A percentile compares a stretch with the other conserved stretches of the same genome.
Conservation (phyloP, 148 eudicot genomes). For the Euryodendron excelsum region DNA sequence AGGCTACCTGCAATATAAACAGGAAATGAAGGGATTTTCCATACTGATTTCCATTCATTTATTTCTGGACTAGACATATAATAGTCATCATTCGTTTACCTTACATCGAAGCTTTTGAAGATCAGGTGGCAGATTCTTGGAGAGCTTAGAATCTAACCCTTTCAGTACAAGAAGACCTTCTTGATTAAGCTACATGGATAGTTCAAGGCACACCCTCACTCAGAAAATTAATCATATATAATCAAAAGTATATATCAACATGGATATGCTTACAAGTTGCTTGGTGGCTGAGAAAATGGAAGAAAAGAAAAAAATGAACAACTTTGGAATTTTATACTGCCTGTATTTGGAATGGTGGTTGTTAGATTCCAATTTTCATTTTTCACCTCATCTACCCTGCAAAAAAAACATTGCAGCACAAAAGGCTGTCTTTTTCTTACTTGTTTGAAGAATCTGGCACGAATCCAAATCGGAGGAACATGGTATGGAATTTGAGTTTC, state of each 20-base stretch:
- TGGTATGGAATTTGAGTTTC: slow-evolving; percentile 65
- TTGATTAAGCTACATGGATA: slow-evolving; percentile 53
- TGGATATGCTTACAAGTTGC: too few species aligned
- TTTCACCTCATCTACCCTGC: too few species aligned
- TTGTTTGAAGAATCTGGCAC: slow-evolving; percentile 63
- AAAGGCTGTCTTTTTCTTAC: slow-evolving; percentile 25
- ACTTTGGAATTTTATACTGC: neutral
- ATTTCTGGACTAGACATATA: too few species aligned
- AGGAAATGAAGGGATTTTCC: neutral
- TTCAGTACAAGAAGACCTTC: slow-evolving; percentile 72
- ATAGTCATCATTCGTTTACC: slow-evolving; percentile 22
- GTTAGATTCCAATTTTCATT: too few species aligned
- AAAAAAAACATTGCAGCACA: neutral
- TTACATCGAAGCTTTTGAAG: slow-evolving; percentile 71
- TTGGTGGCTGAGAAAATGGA: slow-evolving; percentile 5
- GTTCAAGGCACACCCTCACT: too few species aligned
- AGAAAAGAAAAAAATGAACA: neutral
- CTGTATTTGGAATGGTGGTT: too few species aligned
- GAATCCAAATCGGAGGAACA: slow-evolving; percentile 71
- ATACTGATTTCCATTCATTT: too few species aligned
- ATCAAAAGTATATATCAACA: too few species aligned
- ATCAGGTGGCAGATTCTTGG: slow-evolving; percentile 66
- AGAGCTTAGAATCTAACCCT: slow-evolving; percentile 76
- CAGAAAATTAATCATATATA: too few species aligned
- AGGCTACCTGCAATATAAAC: slow-evolving; percentile 52